Conservation (phyloP, 148 eudicot genomes). For the Rhododendron griersonianum region DNA sequence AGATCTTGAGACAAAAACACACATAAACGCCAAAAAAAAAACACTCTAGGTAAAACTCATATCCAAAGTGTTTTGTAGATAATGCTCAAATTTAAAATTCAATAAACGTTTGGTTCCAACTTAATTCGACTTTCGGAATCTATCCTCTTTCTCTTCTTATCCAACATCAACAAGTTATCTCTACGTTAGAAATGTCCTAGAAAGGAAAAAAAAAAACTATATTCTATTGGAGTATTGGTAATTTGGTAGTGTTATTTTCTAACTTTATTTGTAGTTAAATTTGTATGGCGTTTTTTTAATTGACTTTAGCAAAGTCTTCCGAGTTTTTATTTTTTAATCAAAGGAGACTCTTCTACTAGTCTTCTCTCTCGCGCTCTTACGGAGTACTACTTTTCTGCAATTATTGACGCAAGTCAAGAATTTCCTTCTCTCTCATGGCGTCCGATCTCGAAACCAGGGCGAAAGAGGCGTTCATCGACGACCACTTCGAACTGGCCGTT, state of each 20-base stretch:
- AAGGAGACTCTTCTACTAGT: not conserved
- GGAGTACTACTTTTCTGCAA: not conserved
- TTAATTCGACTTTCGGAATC: not conserved
- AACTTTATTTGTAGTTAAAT: too few species aligned
- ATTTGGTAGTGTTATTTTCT: too few species aligned
- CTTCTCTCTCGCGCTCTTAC: not conserved
- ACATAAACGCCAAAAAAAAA: not conserved
- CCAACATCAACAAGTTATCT: too few species aligned
- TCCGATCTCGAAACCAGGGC: constrained; percentile 66
- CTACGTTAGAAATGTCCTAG: too few species aligned
- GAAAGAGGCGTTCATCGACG: constrained; percentile 88
- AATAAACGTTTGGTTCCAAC: not conserved
- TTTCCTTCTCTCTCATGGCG: constrained; percentile 37
- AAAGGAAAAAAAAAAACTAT: too few species aligned
- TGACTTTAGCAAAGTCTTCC: not conserved
- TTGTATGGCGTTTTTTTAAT: too few species aligned
- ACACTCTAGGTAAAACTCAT: too few species aligned
- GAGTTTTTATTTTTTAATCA: not conserved
- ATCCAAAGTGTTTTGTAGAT: not conserved
- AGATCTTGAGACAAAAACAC: not conserved
- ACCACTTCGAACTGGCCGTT: constrained; percentile 91
- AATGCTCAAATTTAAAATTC: not conserved
- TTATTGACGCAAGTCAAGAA: not conserved
- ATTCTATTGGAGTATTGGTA: too few species aligned
- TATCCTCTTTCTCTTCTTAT: not conserved